Conservation (phyloP, 2,329 filamentous ascomycete species). For the Alternaria arbusti region DNA sequence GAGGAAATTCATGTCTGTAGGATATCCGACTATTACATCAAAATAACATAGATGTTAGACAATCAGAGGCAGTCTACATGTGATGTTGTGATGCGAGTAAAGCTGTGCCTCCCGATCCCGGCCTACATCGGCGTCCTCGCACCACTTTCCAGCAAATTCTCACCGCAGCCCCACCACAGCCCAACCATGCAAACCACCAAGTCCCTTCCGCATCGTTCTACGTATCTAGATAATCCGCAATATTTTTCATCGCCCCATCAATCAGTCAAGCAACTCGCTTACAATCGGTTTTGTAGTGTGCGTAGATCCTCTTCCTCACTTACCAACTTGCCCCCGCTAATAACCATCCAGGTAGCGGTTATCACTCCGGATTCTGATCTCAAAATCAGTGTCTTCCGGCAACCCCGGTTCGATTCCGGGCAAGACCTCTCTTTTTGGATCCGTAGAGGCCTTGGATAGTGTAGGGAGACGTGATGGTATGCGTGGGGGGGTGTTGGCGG, state of each 20-base stretch:
- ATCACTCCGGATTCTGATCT: conserved; percentile 18
- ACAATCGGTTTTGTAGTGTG: conserved; percentile 13
- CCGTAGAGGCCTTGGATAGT: not conserved
- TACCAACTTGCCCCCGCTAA: conserved; percentile 6
- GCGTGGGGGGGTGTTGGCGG: not conserved
- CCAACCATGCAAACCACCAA: not conserved
- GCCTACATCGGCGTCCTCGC: not conserved
- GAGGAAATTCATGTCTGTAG: rapidly evolving
- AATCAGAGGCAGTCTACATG: not conserved
- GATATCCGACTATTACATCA: rapidly evolving
- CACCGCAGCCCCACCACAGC: not conserved
- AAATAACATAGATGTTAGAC: rapidly evolving
- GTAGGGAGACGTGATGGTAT: not conserved
- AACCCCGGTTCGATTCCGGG: conserved; percentile 17
- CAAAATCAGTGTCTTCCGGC: conserved; percentile 1
- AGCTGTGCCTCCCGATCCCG: not conserved
- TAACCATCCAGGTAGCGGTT: conserved; percentile 10
- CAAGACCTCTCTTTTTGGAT: conserved; percentile 10
- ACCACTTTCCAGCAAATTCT: not conserved
- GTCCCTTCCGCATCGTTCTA: rapidly evolving
- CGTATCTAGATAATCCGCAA: rapidly evolving
- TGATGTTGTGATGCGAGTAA: not conserved
- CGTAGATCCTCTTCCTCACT: not conserved
- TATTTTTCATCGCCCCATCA: not conserved
- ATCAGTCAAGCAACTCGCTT: conserved; percentile 6